Evolutionary conservation across 1,284 basidiomycete genomes (phyloP), one percentile per base, ranked within the genome.

Genomic region (Mycena sp.): DNA sequence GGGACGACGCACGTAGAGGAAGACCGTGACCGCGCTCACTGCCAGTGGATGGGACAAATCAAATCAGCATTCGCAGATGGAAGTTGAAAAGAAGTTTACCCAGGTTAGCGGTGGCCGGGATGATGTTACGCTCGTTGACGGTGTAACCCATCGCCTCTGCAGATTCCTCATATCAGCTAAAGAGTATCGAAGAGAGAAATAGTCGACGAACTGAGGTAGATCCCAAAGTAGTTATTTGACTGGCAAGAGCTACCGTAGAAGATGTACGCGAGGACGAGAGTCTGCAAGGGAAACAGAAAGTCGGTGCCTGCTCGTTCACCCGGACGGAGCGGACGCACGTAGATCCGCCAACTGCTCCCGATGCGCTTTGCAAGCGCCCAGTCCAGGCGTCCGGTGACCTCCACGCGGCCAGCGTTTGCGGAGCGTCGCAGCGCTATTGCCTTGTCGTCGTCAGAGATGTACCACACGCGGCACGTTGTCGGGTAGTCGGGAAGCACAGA

Each of bases 401-500:
- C 16, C 16, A 50, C 65, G 23, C 59, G 61, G 16, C 65, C 68
- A 10, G 60, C 23, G 12, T 43, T 25, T 19, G 62, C 51, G 2
- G 66, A 49, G 32, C 68, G 40, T 14, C 65, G 56, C 21, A 69
- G 48, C 16, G 65, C 68, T 35, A 63, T 62, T 30, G 63, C 32
- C 57, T 51, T 61, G 37, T 67, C 58, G 26, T 65, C 65, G 19
- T 58, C 44, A 14, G 51, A 63, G 19, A 69, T 44, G 46, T 67
- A 69, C 63, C 62, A 69, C 25, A 53, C 68, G 6, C 63, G 49
- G 5, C 65, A 67, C 41, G 62, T 69, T 11, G 63, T 61, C 7
- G 68, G 68, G 7, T 65, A 43, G 55, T 69, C 68, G 19, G 68
- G 68, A 17, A 69, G 63, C 10, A 67, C 38, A 29, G 67, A 44